Conservation (phyloP, 2,329 filamentous ascomycete species). For the Penicillium aurantiogriseum region DNA sequence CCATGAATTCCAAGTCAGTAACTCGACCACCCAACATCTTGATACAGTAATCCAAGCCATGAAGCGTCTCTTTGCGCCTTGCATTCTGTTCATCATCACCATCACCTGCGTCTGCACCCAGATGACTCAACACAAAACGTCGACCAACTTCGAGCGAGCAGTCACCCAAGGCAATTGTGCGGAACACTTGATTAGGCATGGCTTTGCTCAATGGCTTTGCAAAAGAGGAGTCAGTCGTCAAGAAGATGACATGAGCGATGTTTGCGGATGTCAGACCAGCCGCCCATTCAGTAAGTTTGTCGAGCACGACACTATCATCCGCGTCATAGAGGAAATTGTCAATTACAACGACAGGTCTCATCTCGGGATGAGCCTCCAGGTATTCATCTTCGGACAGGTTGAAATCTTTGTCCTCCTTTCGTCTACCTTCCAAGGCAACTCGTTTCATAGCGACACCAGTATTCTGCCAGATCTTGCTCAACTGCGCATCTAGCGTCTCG, state of each 20-base stretch:
- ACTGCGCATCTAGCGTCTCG: conserved; percentile 83
- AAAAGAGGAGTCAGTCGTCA: conserved; percentile 86
- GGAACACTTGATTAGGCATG: conserved; percentile 86
- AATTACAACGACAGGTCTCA: conserved; percentile 77
- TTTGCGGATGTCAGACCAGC: conserved; percentile 81
- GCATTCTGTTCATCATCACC: conserved; percentile 32
- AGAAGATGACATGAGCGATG: conserved; percentile 88
- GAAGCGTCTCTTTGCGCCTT: conserved; percentile 54
- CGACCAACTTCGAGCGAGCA: conserved; percentile 83
- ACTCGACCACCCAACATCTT: conserved; percentile 80
- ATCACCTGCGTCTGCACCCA: conserved; percentile 52
- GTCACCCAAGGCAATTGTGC: conserved; percentile 80
- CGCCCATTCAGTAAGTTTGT: conserved; percentile 86
- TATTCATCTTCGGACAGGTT: conserved; percentile 78
- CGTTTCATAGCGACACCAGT: conserved; percentile 75
- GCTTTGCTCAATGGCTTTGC: conserved; percentile 83
- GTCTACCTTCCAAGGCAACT: conserved; percentile 68
- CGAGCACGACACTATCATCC: conserved; percentile 64
- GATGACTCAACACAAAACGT: conserved; percentile 80
- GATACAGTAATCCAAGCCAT: conserved; percentile 78
- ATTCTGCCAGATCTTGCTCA: conserved; percentile 85
- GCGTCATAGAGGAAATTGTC: conserved; percentile 85
- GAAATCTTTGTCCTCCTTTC: conserved; percentile 71
- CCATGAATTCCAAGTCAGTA: conserved; percentile 92
- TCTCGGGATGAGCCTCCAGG: conserved; percentile 83